A percentile compares a stretch with the other conserved stretches of the same genome.
Evolutionary conservation across 2,329 filamentous ascomycete genomes (phyloP).

Genomic region (Alternaria sp.): DNA sequence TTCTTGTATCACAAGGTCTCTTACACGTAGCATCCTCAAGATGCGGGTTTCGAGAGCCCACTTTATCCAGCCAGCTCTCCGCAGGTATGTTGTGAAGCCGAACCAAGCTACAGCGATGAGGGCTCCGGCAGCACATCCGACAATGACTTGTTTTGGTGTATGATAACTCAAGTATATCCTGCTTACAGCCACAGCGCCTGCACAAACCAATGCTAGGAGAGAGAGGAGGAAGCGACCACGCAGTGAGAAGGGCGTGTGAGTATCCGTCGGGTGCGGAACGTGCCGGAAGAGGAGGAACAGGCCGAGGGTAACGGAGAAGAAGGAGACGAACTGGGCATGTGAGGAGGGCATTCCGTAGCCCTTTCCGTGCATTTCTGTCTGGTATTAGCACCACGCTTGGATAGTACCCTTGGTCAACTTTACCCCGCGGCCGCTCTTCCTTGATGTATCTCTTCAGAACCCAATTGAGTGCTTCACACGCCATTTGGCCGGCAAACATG

Average conservation of each 20-base stretch:
- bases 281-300: slow-evolving; percentile 88
- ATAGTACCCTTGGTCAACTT: slow-evolving; percentile 37
- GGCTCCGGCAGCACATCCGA: slow-evolving; percentile 75
- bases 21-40: slow-evolving; percentile 72
- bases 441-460: slow-evolving; percentile 88
- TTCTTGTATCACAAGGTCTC: slow-evolving; percentile 87
- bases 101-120: slow-evolving; percentile 83
- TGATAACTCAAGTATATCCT: slow-evolving; percentile 94
- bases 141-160: slow-evolving; percentile 85
- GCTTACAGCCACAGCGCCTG: slow-evolving; percentile 73
- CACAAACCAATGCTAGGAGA: slow-evolving; percentile 51
- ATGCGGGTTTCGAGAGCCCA: slow-evolving; percentile 74
- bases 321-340: slow-evolving; percentile 93
- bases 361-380: slow-evolving; percentile 75
- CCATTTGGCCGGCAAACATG: slow-evolving; percentile 91
- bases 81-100: slow-evolving; percentile 69
- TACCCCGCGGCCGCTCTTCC: slow-evolving; percentile 85
- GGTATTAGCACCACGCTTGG: slow-evolving; percentile 8
- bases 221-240: slow-evolving; percentile 67
- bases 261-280: slow-evolving; percentile 56
- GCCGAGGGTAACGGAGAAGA: slow-evolving; percentile 83
- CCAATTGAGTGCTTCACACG: slow-evolving; percentile 91
- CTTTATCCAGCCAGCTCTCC: slow-evolving; percentile 73
- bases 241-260: slow-evolving; percentile 65
- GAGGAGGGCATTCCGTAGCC: slow-evolving; percentile 98